phyloP scores from a whole-genome alignment of 805 yeast genomes.

The Wickerhamiella alocasiicola region DNA sequence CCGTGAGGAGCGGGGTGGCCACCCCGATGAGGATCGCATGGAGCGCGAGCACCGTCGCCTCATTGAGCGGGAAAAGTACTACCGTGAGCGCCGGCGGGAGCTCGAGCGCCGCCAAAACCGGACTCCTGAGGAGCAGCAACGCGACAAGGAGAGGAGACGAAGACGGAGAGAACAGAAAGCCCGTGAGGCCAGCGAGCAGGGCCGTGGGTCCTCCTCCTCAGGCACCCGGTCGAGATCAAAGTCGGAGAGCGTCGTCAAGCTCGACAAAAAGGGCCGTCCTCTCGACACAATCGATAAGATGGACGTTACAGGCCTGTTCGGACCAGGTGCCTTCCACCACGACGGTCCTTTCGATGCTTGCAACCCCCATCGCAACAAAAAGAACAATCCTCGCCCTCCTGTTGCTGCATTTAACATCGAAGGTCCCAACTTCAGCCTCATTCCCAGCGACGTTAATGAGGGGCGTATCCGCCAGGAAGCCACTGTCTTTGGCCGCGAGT shows the following conservation, averaged over 20 bases:
- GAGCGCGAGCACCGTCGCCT: slow-evolving; percentile 17
- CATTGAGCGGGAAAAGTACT: slow-evolving; percentile 18
- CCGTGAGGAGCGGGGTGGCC: slow-evolving; percentile 10
- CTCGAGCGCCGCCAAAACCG: slow-evolving; percentile 17
- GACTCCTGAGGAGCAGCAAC: slow-evolving; percentile 10
- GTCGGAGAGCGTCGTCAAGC: slow-evolving; percentile 14
- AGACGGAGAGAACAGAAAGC: slow-evolving; percentile 4
- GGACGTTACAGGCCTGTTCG: slow-evolving; percentile 91
- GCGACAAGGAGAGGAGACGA: slow-evolving; percentile 7
- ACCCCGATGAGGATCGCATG: slow-evolving; percentile 18
- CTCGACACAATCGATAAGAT: slow-evolving; percentile 89
- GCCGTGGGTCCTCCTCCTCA: neutral
- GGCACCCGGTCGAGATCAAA: slow-evolving; percentile 18
- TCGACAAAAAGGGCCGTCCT: slow-evolving; percentile 39
- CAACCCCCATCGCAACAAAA: slow-evolving; percentile 86
- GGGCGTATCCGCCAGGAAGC: slow-evolving; percentile 38
- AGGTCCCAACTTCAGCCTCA: slow-evolving; percentile 82
- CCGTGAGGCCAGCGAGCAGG: neutral
- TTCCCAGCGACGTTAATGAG: slow-evolving; percentile 35
- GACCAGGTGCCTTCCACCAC: slow-evolving; percentile 89
- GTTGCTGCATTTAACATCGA: slow-evolving; percentile 91
- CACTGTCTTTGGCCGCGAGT: slow-evolving; percentile 58
- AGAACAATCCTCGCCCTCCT: slow-evolving; percentile 53
- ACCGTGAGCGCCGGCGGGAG: slow-evolving; percentile 18
- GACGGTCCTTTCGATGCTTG: slow-evolving; percentile 99